A percentile compares a stretch with the other conserved stretches of the same genome.
Evolutionary conservation across 495 filamentous ascomycete species (phyloP).

Genomic region (Trichocladium uniseriatum): DNA sequence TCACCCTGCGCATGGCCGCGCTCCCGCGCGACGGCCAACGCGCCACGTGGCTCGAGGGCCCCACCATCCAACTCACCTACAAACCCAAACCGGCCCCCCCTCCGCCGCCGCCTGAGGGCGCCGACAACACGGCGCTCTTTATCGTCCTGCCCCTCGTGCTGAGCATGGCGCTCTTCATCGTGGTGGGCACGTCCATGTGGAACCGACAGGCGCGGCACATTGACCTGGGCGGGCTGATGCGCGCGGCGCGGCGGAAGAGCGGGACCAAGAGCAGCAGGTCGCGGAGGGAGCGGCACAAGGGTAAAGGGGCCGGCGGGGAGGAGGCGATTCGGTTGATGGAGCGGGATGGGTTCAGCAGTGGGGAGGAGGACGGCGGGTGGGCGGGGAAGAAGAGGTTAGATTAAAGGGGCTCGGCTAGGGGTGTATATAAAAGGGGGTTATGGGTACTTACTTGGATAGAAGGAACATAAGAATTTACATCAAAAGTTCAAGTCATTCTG

Average conservation of each 20-base stretch:
- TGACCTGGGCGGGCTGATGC: slow-evolving; percentile 32
- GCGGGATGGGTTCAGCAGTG: slow-evolving; percentile 14
- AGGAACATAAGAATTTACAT: too few relatives aligned
- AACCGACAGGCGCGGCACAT: slow-evolving; percentile 31
- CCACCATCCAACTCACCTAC: slow-evolving; percentile 21
- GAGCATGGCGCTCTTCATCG: slow-evolving; percentile 25
- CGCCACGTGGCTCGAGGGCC: slow-evolving; percentile 23
- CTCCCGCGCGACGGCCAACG: slow-evolving; percentile 10
- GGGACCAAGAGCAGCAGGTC: neutral
- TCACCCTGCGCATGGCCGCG: slow-evolving; percentile 32
- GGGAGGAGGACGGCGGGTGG: neutral
- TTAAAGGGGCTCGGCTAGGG: neutral
- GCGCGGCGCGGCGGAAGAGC: slow-evolving; percentile 18
- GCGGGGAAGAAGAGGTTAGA: neutral
- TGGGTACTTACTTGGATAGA: too few relatives aligned
- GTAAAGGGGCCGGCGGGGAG: slow-evolving; percentile 14
- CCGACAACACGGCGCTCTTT: slow-evolving; percentile 23
- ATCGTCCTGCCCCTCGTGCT: slow-evolving; percentile 36
- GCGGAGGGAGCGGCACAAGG: neutral
- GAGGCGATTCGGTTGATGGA: slow-evolving; percentile 33
- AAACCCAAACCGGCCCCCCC: slow-evolving; percentile 11
- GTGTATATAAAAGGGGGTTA: neutral
- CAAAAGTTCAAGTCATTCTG: too few relatives aligned
- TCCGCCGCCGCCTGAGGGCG: slow-evolving; percentile 10
- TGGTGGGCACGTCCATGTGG: slow-evolving; percentile 28